These are phyloP conservation scores for Daldinia childiae DNA, from an alignment of 495 filamentous ascomycete genomes.

Conservation along the genomic window DNA sequence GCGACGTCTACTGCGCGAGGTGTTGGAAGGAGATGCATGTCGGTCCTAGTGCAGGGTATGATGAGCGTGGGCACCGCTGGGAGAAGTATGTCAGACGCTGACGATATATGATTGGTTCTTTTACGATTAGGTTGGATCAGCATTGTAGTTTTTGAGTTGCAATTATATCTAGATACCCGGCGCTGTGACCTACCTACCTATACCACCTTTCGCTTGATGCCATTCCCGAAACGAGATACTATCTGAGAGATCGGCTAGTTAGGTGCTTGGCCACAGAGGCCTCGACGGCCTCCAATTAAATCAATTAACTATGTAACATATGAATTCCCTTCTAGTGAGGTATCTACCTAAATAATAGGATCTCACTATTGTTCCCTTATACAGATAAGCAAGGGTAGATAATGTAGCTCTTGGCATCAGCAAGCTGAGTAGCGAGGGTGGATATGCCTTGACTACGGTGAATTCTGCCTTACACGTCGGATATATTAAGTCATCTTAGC, in stretches of 20 bases:
- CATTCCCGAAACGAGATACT: background rate
- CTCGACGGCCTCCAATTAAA: background rate
- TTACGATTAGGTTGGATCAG: background rate
- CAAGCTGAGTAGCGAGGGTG: background rate
- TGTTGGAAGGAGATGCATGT: conserved; percentile 78
- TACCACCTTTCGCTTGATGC: background rate
- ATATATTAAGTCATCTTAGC: background rate
- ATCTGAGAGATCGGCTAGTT: background rate
- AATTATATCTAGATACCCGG: conserved; percentile 20
- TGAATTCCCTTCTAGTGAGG: too few species aligned
- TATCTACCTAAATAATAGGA: too few species aligned
- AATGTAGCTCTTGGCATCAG: conserved; percentile 7
- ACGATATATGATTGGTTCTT: conserved; percentile 13
- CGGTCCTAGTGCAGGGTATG: conserved; percentile 64
- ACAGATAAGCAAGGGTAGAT: background rate
- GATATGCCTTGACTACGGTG: background rate
- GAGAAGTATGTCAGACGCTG: conserved; percentile 47
- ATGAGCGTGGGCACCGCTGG: conserved; percentile 63
- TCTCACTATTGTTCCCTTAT: background rate
- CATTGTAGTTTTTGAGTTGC: conserved; percentile 1
- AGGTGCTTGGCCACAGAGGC: background rate
- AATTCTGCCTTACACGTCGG: background rate
- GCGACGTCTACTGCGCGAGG: conserved; percentile 69
- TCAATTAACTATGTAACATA: background rate
- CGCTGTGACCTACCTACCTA: background rate